These are phyloP conservation scores for Paecilomyces fulvus DNA, from an alignment of 2,329 filamentous ascomycete species.

Conservation along the genomic window DNA sequence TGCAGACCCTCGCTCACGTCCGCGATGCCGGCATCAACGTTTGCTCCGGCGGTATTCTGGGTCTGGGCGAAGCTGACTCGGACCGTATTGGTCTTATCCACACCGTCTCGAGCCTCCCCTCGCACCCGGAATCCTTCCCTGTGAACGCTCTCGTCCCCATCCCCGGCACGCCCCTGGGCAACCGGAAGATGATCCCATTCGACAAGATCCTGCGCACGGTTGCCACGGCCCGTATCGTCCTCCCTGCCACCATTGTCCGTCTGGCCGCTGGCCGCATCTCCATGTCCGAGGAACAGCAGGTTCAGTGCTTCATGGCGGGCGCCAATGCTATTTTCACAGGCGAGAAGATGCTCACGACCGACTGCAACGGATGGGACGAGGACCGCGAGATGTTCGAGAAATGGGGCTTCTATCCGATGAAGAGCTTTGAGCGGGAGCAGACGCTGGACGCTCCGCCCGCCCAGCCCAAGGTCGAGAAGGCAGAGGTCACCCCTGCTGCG, in stretches of 20 bases:
- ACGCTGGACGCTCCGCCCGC: not conserved
- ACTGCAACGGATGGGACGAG: slow-evolving; percentile 85
- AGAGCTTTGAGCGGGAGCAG: slow-evolving; percentile 38
- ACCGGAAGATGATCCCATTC: slow-evolving; percentile 64
- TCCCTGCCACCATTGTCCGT: slow-evolving; percentile 78
- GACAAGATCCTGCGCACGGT: slow-evolving; percentile 73
- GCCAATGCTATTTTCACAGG: slow-evolving; percentile 94
- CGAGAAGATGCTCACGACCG: slow-evolving; percentile 91
- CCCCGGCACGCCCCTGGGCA: slow-evolving; percentile 76
- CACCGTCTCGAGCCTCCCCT: slow-evolving; percentile 70
- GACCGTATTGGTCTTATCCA: slow-evolving; percentile 78
- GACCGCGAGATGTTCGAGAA: slow-evolving; percentile 74
- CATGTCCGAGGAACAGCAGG: slow-evolving; percentile 81
- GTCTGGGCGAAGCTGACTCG: slow-evolving; percentile 67
- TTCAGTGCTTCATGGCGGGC: slow-evolving; percentile 80
- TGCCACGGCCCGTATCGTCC: slow-evolving; percentile 71
- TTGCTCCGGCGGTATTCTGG: slow-evolving; percentile 82
- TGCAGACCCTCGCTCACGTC: slow-evolving; percentile 70
- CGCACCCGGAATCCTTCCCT: slow-evolving; percentile 82
- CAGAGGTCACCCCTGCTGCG: not conserved
- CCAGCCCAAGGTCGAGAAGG: not conserved
- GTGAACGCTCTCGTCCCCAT: slow-evolving; percentile 89
- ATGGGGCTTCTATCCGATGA: slow-evolving; percentile 77
- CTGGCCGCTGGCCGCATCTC: slow-evolving; percentile 77
- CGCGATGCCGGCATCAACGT: slow-evolving; percentile 82